Conservation (phyloP, 2,329 filamentous ascomycete species). For the Arthrobotrys musiformis region DNA sequence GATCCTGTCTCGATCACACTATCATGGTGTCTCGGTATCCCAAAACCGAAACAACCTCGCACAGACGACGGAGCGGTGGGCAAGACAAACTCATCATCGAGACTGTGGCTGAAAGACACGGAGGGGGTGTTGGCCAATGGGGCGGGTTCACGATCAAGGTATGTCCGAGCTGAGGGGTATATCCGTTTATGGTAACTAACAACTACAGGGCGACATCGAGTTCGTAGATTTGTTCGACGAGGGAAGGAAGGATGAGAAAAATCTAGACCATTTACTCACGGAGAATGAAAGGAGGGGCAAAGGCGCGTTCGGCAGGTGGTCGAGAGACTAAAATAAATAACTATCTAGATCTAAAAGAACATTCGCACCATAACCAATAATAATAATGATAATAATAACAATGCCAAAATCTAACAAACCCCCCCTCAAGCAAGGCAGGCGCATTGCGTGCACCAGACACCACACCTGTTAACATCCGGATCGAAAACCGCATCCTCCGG, state of each 20-base stretch:
- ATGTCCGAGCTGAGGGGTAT: not conserved
- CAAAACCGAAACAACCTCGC: conserved; percentile 8
- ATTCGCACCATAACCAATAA: not conserved
- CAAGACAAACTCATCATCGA: conserved; percentile 34
- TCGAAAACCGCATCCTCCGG: not conserved
- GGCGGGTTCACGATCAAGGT: conserved; percentile 43
- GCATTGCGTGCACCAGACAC: not conserved
- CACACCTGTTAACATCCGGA: not conserved
- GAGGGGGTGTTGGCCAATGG: conserved; percentile 16
- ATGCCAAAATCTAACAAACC: not conserved
- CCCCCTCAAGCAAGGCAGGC: not conserved
- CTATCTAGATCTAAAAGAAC: not conserved
- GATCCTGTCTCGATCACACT: conserved; percentile 19
- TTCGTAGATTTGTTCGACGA: conserved; percentile 29
- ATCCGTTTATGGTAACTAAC: not conserved
- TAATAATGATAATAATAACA: not conserved
- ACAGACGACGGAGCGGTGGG: conserved; percentile 31
- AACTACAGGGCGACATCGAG: conserved; percentile 32
- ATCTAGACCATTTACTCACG: conserved; percentile 26
- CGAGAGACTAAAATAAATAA: conserved; percentile 19
- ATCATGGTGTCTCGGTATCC: conserved; percentile 43
- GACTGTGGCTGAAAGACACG: conserved; percentile 24
- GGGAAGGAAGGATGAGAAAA: not conserved
- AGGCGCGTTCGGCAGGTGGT: conserved; percentile 32
- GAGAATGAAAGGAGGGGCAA: conserved; percentile 10